A percentile compares a stretch with the other conserved stretches of the same genome.
Evolutionary conservation across 2,329 filamentous ascomycete species (phyloP).

Genomic region (Aureobasidium leucospermi): DNA sequence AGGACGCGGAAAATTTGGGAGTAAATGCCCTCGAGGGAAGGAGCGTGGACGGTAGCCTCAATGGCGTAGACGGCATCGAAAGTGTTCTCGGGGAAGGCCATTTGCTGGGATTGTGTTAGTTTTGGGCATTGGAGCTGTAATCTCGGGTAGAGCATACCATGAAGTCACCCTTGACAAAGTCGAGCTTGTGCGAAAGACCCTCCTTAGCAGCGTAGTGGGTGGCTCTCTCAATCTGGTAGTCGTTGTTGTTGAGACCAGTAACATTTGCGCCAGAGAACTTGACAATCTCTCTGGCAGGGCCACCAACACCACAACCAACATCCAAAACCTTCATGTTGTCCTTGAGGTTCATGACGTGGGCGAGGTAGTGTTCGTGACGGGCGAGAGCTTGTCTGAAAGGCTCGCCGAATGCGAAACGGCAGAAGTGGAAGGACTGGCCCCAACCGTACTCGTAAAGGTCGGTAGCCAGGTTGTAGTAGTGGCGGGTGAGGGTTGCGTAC

Average conservation of each 20-base stretch:
- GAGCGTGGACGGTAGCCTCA: constrained; percentile 93
- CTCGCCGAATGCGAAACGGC: constrained; percentile 81
- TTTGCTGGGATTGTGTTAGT: constrained; percentile 53
- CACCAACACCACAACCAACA: constrained; percentile 94
- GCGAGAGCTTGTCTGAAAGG: constrained; percentile 85
- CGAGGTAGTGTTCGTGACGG: constrained; percentile 96
- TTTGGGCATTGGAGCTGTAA: constrained; percentile 6
- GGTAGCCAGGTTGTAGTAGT: constrained; percentile 49
- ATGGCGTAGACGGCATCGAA: constrained; percentile 97
- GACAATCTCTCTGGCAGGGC: constrained; percentile 89
- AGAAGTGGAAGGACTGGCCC: constrained; percentile 96
- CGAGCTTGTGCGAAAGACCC: constrained; percentile 69
- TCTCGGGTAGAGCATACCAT: constrained; percentile 50
- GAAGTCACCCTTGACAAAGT: constrained; percentile 92
- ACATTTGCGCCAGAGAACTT: constrained; percentile 90
- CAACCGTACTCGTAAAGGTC: constrained; percentile 82
- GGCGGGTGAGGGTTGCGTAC: constrained; percentile 87
- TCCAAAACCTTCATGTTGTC: constrained; percentile 86
- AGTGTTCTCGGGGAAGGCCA: constrained; percentile 83
- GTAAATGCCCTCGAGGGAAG: constrained; percentile 84
- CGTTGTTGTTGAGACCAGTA: constrained; percentile 95
- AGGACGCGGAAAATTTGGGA: constrained; percentile 89
- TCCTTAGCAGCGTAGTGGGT: constrained; percentile 76
- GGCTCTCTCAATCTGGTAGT: constrained; percentile 97
- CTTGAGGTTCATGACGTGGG: constrained; percentile 77